These are phyloP conservation scores for Penicillium steckii DNA, from an alignment of 495 filamentous ascomycete species.

Conservation along the genomic window DNA sequence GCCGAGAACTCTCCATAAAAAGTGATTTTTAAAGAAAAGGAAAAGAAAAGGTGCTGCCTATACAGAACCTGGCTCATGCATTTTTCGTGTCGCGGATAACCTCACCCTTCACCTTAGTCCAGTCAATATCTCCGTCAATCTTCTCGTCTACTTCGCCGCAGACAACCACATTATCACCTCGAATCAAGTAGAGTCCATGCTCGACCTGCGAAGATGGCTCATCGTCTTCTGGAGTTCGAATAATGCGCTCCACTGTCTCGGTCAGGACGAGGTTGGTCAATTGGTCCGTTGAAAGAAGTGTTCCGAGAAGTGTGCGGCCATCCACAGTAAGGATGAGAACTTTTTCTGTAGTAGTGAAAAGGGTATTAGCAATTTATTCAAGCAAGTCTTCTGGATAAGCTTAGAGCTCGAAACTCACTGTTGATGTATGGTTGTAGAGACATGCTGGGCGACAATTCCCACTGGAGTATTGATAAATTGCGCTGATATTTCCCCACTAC, in stretches of 20 bases:
- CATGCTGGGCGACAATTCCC: constrained; percentile 40
- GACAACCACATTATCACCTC: constrained; percentile 92
- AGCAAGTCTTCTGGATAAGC: background rate
- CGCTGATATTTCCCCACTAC: background rate
- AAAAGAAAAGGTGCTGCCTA: background rate
- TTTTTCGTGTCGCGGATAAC: constrained; percentile 84
- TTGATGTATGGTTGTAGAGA: constrained; percentile 66
- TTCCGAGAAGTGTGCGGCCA: constrained; percentile 83
- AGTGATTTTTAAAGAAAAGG: background rate
- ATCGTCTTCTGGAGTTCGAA: constrained; percentile 76
- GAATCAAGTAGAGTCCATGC: constrained; percentile 86
- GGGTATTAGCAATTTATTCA: constrained; percentile 20
- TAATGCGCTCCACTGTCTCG: constrained; percentile 84
- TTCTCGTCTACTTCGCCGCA: constrained; percentile 88
- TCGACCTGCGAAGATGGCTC: constrained; percentile 78
- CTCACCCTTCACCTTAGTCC: constrained; percentile 82
- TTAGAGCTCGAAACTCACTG: constrained; percentile 45
- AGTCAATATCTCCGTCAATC: constrained; percentile 84
- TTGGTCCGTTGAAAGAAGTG: constrained; percentile 83
- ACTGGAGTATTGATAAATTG: background rate
- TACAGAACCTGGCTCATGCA: constrained; percentile 42
- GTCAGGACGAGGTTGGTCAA: constrained; percentile 88
- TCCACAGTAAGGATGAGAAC: constrained; percentile 90
- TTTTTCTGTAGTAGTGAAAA: constrained; percentile 61
- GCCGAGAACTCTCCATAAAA: constrained; percentile 6